Conservation (phyloP, 495 filamentous ascomycete genomes). For the Hypomontagnella submonticulosa region DNA sequence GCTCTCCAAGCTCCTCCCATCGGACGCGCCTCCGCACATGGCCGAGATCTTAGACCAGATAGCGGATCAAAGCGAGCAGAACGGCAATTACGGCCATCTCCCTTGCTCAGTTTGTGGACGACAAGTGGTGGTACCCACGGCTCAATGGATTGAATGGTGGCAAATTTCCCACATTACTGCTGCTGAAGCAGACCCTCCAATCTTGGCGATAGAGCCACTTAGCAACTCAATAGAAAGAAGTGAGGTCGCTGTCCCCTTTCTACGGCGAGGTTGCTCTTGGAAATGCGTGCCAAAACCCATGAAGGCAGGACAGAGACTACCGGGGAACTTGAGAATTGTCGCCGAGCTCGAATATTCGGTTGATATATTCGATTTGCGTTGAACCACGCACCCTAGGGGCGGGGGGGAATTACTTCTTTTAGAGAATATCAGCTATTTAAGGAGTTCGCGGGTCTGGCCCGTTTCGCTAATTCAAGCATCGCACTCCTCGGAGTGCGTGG, state of each 20-base stretch:
- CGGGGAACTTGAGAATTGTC: constrained; percentile 22
- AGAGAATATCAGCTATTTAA: no score
- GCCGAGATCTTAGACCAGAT: constrained; percentile 55
- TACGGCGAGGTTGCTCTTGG: constrained; percentile 73
- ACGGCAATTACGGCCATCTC: constrained; percentile 57
- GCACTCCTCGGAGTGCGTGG: no score
- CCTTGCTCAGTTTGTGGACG: constrained; percentile 70
- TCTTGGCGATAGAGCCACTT: no score
- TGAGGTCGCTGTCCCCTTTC: constrained; percentile 66
- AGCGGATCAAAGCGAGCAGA: constrained; percentile 54
- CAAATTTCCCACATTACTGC: constrained; percentile 48
- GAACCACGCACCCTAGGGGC: no score
- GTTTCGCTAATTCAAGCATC: no score
- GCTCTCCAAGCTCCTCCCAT: constrained; percentile 57
- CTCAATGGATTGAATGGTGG: constrained; percentile 84
- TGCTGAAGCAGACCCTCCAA: no score
- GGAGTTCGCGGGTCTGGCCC: no score
- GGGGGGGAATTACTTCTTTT: no score
- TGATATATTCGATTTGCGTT: no score
- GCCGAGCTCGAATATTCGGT: no score
- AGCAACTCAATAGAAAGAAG: constrained; percentile 20
- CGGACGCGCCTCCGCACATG: constrained; percentile 57
- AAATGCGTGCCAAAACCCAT: constrained; percentile 61
- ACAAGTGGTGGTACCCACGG: constrained; percentile 66
- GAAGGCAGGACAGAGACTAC: constrained; percentile 24